Evolutionary conservation across 768 basidiomycete species (phyloP).

Genomic region (Lentinula sp.): DNA sequence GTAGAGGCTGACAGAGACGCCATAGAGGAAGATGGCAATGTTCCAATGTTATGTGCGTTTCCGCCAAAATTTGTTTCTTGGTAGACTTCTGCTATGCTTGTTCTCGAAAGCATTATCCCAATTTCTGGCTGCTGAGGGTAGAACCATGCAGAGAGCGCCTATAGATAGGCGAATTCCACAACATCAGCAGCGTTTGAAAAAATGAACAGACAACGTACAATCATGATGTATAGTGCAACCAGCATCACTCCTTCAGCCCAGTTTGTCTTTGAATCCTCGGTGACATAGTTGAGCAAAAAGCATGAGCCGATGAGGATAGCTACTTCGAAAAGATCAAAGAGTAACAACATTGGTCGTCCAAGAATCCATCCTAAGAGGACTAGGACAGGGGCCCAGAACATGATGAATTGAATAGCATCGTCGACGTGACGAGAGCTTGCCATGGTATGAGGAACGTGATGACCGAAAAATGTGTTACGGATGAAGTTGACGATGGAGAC

Average conservation of each 20-base stretch:
- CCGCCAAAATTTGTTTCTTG: background rate
- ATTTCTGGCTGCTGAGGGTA: conserved; percentile 30
- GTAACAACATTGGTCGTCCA: conserved; percentile 30
- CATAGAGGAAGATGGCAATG: background rate
- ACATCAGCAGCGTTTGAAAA: background rate
- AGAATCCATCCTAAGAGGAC: conserved; percentile 40
- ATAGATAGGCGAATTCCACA: background rate
- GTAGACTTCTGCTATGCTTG: conserved; percentile 1
- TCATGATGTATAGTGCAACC: conserved; percentile 34
- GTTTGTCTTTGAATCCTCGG: conserved; percentile 43
- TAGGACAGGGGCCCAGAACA: conserved; percentile 44
- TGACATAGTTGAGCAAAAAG: conserved; percentile 46
- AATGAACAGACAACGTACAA: conserved; percentile 23
- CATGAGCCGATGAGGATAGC: conserved; percentile 35
- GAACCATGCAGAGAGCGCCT: conserved; percentile 26
- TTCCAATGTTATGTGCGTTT: background rate
- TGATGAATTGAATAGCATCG: conserved; percentile 40
- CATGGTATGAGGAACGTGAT: conserved; percentile 25
- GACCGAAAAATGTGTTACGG: conserved; percentile 16
- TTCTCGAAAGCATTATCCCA: conserved; percentile 15
- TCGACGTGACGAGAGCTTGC: conserved; percentile 40
- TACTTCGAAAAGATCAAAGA: conserved; percentile 42
- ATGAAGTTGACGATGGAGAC: conserved; percentile 32
- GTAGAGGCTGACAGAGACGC: background rate
- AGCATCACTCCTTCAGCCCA: conserved; percentile 33